Percentiles rank a stretch among this genome's conserved stretches.
phyloP scores from a whole-genome alignment of 2,329 filamentous ascomycete genomes.

The Endocalyx cinctus region DNA sequence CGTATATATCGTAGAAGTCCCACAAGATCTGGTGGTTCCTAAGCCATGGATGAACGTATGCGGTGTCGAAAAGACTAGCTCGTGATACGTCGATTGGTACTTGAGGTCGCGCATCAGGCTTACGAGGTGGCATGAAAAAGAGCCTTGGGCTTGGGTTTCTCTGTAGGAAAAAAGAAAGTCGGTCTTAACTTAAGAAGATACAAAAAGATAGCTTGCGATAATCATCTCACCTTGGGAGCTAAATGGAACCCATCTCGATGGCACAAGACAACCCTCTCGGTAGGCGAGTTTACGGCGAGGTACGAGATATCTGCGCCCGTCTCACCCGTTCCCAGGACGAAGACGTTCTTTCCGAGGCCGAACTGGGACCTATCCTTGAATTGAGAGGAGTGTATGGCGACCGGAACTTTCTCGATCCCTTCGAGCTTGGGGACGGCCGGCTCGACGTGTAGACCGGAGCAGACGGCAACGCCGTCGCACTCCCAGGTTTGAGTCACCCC shows the following conservation, averaged over 20 bases:
- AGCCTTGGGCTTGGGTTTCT: slow-evolving; percentile 21
- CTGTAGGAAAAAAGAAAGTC: too few species aligned
- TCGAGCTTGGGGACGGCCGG: slow-evolving; percentile 34
- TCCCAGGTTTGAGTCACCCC: slow-evolving; percentile 20
- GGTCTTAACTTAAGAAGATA: too few species aligned
- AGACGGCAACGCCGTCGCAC: slow-evolving; percentile 43
- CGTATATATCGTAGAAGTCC: slow-evolving; percentile 42
- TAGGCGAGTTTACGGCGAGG: slow-evolving; percentile 38
- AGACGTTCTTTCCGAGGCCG: slow-evolving; percentile 32
- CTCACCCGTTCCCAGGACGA: slow-evolving; percentile 41
- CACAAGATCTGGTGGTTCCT: slow-evolving; percentile 39
- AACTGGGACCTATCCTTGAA: slow-evolving; percentile 40
- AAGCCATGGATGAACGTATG: slow-evolving; percentile 43
- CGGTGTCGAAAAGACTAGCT: slow-evolving; percentile 47
- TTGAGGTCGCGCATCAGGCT: too few species aligned
- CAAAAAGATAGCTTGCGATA: too few species aligned
- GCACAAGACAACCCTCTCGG: slow-evolving; percentile 37
- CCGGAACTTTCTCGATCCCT: slow-evolving; percentile 32
- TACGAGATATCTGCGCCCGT: slow-evolving; percentile 42
- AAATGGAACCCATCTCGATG: slow-evolving; percentile 42
- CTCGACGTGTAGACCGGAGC: slow-evolving; percentile 39
- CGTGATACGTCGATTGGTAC: too few species aligned
- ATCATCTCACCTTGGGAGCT: slow-evolving; percentile 34
- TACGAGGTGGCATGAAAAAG: slow-evolving; percentile 15
- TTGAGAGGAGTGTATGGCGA: slow-evolving; percentile 38